Percentiles rank a stretch among this genome's conserved stretches.
Evolutionary conservation across 495 filamentous ascomycete genomes (phyloP).

Genomic region (Penicillium cataractarum): DNA sequence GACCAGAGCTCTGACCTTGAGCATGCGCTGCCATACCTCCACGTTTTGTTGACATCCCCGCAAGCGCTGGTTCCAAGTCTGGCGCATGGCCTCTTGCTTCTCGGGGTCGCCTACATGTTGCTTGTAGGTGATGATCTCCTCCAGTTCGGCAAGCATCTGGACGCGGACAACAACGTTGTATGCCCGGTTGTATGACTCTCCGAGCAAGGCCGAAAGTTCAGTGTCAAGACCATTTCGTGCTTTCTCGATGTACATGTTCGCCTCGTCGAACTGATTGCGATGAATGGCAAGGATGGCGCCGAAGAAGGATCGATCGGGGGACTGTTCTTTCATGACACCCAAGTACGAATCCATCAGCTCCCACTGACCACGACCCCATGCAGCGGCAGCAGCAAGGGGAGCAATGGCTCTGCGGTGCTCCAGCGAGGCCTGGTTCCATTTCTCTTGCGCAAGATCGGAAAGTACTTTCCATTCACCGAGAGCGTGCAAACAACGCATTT

Average conservation of each 20-base stretch:
- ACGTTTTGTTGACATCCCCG: slow-evolving; percentile 96
- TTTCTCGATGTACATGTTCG: slow-evolving; percentile 80
- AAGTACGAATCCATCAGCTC: slow-evolving; percentile 97
- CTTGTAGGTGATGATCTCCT: slow-evolving; percentile 98
- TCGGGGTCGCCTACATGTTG: slow-evolving; percentile 75
- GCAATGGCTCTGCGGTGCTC: slow-evolving; percentile 89
- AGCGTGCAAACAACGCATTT: slow-evolving; percentile 98
- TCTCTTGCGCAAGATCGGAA: slow-evolving; percentile 84
- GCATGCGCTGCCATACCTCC: slow-evolving; percentile 97
- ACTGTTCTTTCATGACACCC: slow-evolving; percentile 87
- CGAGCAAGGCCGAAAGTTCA: slow-evolving; percentile 89
- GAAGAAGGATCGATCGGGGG: slow-evolving; percentile 95
- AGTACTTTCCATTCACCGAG: slow-evolving; percentile 96
- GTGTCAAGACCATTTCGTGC: slow-evolving; percentile 93
- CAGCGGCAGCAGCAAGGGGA: slow-evolving; percentile 89
- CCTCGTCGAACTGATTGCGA: slow-evolving; percentile 91
- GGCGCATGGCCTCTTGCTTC: slow-evolving; percentile 86
- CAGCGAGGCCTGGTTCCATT: slow-evolving; percentile 82
- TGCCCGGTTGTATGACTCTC: slow-evolving; percentile 94
- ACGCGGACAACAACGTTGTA: slow-evolving; percentile 95
- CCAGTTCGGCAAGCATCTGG: slow-evolving; percentile 97
- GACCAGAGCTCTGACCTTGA: slow-evolving; percentile 91
- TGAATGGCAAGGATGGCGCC: slow-evolving; percentile 92
- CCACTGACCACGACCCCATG: slow-evolving; percentile 98
- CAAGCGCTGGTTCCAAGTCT: slow-evolving; percentile 92